Base-by-base conservation (phyloP, 1,284 basidiomycete genomes). In the Marasmius tenuissimus region DNA sequence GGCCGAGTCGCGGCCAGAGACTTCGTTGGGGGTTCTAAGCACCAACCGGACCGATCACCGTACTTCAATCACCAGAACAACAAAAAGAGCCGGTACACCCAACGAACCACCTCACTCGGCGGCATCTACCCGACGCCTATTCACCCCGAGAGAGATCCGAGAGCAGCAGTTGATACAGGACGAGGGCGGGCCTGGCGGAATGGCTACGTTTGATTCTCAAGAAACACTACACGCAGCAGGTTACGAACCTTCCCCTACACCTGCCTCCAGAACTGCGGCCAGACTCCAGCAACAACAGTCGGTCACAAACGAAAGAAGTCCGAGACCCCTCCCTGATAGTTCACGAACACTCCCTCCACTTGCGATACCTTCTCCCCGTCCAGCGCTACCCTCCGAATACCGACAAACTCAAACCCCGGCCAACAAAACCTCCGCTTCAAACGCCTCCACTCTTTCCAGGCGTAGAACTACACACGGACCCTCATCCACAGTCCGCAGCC, bases 201-300 rank as follows among this genome's bases (percentile, higher is more conserved):
- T 82, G 58, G 63, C 70, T 1, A 69, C 74, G 22, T 75, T 75
- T 57, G 80, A 79, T 66, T 83, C 77, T 56, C 83, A 75, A 57
- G 79, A 76, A 67, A 81, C 75, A 16, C 51, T 81, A 3, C 75
- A 76, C 34, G 75, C 75, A n/a, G 71, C 45, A 9, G 65, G 63
- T 3, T 80, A 85, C 62, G 88, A 89, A 14, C 87, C 88, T 0
- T 89, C 88, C 2, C 88, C 89, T 0, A 88, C 87, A 0, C 88
- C 87, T 40, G 76, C 75, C 4, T 75, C 85, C 8, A 77, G 86
- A 68, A 57, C 65, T 63, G 45, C 38, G 55, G 58, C 61, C 64
- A 42, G 56, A 52, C 20, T 60, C 61, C 42, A 60, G 59, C 16
- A 48, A 42, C 18, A 57, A 57, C 52, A 8, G 35, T 18, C 39